Evolutionary conservation across 345 rosid species (phyloP).

Genomic region (Turritis glabra): DNA sequence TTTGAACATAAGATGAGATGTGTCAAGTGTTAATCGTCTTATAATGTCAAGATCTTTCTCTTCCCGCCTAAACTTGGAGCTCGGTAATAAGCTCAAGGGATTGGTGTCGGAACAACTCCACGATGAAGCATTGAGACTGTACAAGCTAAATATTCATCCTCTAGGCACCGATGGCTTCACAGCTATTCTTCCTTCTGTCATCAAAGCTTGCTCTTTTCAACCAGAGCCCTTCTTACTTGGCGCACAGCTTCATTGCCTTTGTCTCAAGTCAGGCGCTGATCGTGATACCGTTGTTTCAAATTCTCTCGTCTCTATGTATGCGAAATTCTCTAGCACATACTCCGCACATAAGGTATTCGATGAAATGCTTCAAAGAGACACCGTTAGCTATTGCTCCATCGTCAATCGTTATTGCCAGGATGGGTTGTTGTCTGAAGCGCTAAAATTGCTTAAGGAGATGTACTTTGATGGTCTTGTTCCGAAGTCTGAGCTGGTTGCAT

Average conservation of each 20-base stretch:
- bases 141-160: conserved; percentile 43
- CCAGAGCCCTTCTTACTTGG: conserved; percentile 32
- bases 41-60: conserved; percentile 14
- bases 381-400: conserved; percentile 48
- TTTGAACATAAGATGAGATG: too few species aligned
- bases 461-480: conserved; percentile 45
- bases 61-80: conserved; percentile 19
- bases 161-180: conserved; percentile 35
- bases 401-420: conserved; percentile 41
- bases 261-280: conserved; percentile 49
- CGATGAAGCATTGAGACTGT: conserved; percentile 37
- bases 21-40: too few species aligned
- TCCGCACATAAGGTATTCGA: conserved; percentile 46
- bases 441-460: conserved; percentile 43
- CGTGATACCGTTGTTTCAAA: conserved; percentile 47
- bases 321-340: conserved; percentile 24
- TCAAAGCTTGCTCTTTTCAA: conserved; percentile 50
- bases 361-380: conserved; percentile 48
- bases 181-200: conserved; percentile 49
- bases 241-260: conserved; percentile 46
- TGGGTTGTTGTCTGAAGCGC: conserved; percentile 40
- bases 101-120: conserved; percentile 42
- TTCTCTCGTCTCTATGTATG: conserved; percentile 52
- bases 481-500: conserved; percentile 53
- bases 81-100: conserved; percentile 37